Conservation (phyloP, 352 stramenopile species). For the Peronosclerospora sorghi region DNA sequence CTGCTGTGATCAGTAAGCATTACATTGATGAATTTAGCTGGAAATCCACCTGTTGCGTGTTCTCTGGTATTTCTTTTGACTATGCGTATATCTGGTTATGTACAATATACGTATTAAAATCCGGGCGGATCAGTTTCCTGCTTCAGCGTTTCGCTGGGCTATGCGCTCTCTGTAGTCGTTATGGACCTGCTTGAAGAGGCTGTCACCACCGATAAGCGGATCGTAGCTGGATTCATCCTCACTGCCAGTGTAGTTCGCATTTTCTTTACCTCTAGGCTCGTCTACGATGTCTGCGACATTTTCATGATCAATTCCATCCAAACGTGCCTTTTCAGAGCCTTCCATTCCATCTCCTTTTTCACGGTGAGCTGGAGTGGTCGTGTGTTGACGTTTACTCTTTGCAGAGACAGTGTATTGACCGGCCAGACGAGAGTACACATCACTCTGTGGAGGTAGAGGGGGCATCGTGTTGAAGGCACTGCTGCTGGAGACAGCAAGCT, state of each 20-base stretch:
- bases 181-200: conserved; percentile 61
- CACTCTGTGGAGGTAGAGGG: conserved; percentile 41
- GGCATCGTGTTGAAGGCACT: no score
- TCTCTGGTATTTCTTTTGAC: no score
- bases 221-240: conserved; percentile 54
- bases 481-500: conserved; percentile 1
- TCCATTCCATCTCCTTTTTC: conserved; percentile 26
- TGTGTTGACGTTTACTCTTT: conserved; percentile 66
- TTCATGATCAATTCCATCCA: conserved; percentile 13
- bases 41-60: no score
- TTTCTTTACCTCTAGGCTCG: conserved; percentile 11
- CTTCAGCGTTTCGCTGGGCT: conserved; percentile 29
- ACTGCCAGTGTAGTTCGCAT: conserved; percentile 26
- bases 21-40: conserved; percentile 1
- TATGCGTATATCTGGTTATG: no score
- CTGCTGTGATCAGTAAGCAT: conserved; percentile 7
- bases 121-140: conserved; percentile 4
- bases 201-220: conserved; percentile 47
- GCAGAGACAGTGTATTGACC: conserved; percentile 75
- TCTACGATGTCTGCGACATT: conserved; percentile 17
- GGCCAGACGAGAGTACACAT: conserved; percentile 75
- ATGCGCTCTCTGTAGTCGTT: conserved; percentile 67
- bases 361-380: conserved; percentile 17
- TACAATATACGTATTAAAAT: no score
- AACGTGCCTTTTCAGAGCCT: conserved; percentile 9